Conservation (phyloP, 2,329 filamentous ascomycete species). For the Elsinoe perseae region DNA sequence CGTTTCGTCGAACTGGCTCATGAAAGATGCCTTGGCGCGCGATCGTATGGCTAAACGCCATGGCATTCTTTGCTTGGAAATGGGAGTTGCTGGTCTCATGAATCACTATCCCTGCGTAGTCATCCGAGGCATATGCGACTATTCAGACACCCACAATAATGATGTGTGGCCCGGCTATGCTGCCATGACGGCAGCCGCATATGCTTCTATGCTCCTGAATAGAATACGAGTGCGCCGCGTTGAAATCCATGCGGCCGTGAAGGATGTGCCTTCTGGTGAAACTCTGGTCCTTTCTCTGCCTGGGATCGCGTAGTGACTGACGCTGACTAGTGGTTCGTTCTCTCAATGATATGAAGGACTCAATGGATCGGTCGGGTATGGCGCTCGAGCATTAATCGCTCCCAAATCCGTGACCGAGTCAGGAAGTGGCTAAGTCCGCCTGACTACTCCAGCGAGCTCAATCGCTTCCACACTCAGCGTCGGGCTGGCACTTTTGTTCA, state of each 20-base stretch:
- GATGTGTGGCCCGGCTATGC: slow-evolving; percentile 23
- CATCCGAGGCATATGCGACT: slow-evolving; percentile 24
- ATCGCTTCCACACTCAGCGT: too few species aligned
- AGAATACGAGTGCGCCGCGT: background rate
- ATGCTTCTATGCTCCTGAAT: slow-evolving; percentile 18
- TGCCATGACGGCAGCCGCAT: slow-evolving; percentile 22
- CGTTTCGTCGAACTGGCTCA: slow-evolving; percentile 32
- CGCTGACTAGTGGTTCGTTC: too few species aligned
- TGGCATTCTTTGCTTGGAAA: slow-evolving; percentile 18
- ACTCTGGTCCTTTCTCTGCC: background rate
- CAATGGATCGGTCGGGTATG: too few species aligned
- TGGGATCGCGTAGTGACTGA: too few species aligned
- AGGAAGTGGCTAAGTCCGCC: too few species aligned
- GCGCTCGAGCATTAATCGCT: too few species aligned
- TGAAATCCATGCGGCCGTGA: background rate
- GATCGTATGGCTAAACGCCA: slow-evolving; percentile 6
- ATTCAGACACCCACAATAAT: slow-evolving; percentile 24
- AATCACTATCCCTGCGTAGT: slow-evolving; percentile 21
- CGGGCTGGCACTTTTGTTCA: too few species aligned
- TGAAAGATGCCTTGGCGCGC: slow-evolving; percentile 14
- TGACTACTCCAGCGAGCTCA: too few species aligned
- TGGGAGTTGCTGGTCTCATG: slow-evolving; percentile 19
- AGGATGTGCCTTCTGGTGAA: background rate
- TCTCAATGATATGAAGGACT: too few species aligned
- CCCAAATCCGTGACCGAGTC: too few species aligned